Evolutionary conservation across 495 filamentous ascomycete genomes (phyloP).

Genomic region (Talaromyces trachyspermus): DNA sequence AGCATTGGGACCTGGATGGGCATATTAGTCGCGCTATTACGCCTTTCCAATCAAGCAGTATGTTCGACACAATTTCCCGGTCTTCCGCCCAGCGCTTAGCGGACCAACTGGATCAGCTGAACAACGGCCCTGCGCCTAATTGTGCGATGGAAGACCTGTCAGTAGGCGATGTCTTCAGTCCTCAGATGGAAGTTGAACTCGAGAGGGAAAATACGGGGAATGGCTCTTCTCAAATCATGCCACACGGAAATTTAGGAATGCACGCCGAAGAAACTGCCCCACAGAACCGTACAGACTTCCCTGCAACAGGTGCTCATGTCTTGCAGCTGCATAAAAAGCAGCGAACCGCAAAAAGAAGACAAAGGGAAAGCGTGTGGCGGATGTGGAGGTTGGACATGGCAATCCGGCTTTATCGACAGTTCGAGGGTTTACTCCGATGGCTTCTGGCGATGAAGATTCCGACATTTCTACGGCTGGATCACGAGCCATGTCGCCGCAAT

Average conservation of each 20-base stretch:
- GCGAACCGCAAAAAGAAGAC: conserved; percentile 38
- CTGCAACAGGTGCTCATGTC: conserved; percentile 17
- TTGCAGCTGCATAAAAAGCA: conserved; percentile 25
- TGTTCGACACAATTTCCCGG: conserved; percentile 7
- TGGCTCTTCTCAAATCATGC: background rate
- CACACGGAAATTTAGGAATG: background rate
- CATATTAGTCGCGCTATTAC: too few species aligned
- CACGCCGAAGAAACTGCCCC: background rate
- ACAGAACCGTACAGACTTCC: conserved; percentile 13
- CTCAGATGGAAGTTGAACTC: conserved; percentile 29
- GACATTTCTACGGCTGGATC: conserved; percentile 55
- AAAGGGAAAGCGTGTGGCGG: conserved; percentile 41
- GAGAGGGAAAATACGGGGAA: conserved; percentile 14
- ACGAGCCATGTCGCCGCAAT: conserved; percentile 29
- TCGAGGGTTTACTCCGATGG: conserved; percentile 79
- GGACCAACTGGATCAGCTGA: conserved; percentile 1
- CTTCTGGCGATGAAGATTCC: conserved; percentile 78
- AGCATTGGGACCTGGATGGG: too few species aligned
- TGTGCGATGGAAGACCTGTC: conserved; percentile 28
- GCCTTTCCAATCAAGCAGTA: background rate
- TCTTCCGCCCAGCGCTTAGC: conserved; percentile 8
- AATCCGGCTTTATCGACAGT: conserved; percentile 64
- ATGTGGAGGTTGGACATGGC: conserved; percentile 23
- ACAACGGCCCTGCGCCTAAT: background rate
- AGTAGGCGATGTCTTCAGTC: conserved; percentile 40